Evolutionary conservation across 2,329 filamentous ascomycete genomes (phyloP), one percentile per base, ranked within the genome.

Genomic region (Beauveria varroae): DNA sequence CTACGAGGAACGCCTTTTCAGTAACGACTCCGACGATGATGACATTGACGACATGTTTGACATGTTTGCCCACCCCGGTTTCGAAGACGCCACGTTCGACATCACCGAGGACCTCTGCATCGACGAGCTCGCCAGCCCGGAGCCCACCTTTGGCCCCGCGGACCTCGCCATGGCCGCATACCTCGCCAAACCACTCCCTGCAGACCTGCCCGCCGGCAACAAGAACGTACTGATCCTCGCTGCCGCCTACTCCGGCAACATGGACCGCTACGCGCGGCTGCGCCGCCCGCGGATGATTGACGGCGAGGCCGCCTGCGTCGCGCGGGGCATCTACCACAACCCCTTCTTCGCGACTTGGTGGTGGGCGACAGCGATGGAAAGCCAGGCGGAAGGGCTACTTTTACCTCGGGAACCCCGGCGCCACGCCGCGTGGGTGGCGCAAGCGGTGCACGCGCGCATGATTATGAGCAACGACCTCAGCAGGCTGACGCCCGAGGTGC

Each of bases 211-310:
- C 2, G 62, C 66, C 0, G 62, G 70, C 5, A 67, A 75, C 51
- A 78, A 78, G 55, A 71, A 76, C 54, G 26, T 73, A 2, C 65
- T 77, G 7, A 74, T 77, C 30, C 58, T 68, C 12, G 68, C 71
- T 57, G 74, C 75, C 0, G 74, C 74, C 1, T 76, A 72, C 34
- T 57, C 68, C 5, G 75, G 75, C 6, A 67, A 78, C 41, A 63
- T 78, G 9, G 75, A 78, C 51, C 69, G 74, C 8, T 78, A 78
- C 52, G 51, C 60, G 0, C 71, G 75, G 1, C 67, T 78, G 0
- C 65, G 68, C 18, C 66, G 72, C 7, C 75, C 71, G 3, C 9
- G 16, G 3, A 37, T 65, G 47, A 37, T 74, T 3, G 1, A 53
- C 8, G 30, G 62, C 6, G 74, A 77, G 60, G 8, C 64, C 2